Percentiles rank a stretch among this genome's conserved stretches.
phyloP scores from a whole-genome alignment of 2,329 filamentous ascomycete genomes.

The Fusarium veterinarium region DNA sequence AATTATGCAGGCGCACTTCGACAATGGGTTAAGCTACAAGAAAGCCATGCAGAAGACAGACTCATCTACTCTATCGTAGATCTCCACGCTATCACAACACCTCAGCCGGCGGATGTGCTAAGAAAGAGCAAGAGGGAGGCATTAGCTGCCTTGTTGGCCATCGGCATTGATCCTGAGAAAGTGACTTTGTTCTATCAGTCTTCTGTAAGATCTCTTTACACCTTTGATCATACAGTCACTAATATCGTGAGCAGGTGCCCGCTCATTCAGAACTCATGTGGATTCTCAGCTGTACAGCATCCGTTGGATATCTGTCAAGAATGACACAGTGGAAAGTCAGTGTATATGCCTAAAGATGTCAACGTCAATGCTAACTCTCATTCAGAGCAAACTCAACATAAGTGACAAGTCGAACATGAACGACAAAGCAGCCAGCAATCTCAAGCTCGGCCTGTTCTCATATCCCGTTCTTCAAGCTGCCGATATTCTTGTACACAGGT shows the following conservation, averaged over 20 bases:
- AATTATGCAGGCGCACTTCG: constrained; percentile 93
- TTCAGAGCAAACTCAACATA: constrained; percentile 78
- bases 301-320: constrained; percentile 92
- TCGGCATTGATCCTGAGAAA: constrained; percentile 83
- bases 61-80: constrained; percentile 92
- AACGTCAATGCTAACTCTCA: background rate
- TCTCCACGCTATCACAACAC: constrained; percentile 89
- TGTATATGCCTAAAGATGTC: background rate
- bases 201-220: constrained; percentile 61
- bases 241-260: constrained; percentile 63
- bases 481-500: constrained; percentile 89
- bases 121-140: constrained; percentile 76
- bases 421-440: constrained; percentile 66
- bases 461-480: constrained; percentile 97
- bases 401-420: constrained; percentile 67
- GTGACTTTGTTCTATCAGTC: constrained; percentile 87
- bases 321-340: constrained; percentile 99
- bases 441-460: constrained; percentile 92
- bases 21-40: constrained; percentile 86
- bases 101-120: constrained; percentile 72
- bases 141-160: constrained; percentile 82
- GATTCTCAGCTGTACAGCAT: constrained; percentile 92
- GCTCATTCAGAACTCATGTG: constrained; percentile 94
- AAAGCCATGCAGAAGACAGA: constrained; percentile 65
- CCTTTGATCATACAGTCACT: background rate